Evolutionary conservation across 352 stramenopile species (phyloP), one percentile per base, ranked within the genome.

Genomic region (Phytophthora sojae): DNA sequence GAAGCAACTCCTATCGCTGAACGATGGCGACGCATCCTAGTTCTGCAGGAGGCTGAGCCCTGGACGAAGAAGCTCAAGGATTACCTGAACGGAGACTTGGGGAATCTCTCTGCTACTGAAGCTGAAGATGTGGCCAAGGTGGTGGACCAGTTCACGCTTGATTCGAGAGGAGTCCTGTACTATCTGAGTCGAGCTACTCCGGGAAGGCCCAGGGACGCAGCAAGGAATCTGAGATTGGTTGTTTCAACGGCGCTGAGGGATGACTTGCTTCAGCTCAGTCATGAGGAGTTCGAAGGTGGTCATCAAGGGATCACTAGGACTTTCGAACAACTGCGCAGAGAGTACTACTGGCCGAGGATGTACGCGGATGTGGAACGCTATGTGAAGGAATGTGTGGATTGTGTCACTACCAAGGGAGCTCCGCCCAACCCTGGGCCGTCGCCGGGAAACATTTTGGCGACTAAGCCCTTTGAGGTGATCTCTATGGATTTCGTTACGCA

Each of bases 381-480:
- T 12, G 37, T 45, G 37, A 45, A 45, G 11, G 37, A 45, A 2
- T 45, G 37, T 9, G 37, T 45, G 9, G 37, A 45, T 15, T 45
- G 37, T 19, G 37, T 45, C 9, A 64, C 56, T 0, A 44, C 42
- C 42, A 71, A 71, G 30, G 35, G 35, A 0, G n/a, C 53, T 17
- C 56, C 55, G 3, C 23, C 32, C 6, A 57, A 57, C 6, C 55
- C 37, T 9, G 61, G 64, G 4, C 47, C 57, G 1, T 64, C 64
- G 8, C 47, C 45, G 0, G 49, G 64, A 14, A 71, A 71, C 15
- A 52, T 71, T 1, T 9, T 60, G 1, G 23, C 54, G 0, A 64
- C 55, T 1, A 15, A 35, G 9, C 56, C 64, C 8, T 64, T 73
- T 47, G 39, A 68, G 21, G 26, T 64, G n/a, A n/a, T 29, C 25